Evolutionary conservation across 2,329 filamentous ascomycete species (phyloP).

Genomic region (Hortaea werneckii): DNA sequence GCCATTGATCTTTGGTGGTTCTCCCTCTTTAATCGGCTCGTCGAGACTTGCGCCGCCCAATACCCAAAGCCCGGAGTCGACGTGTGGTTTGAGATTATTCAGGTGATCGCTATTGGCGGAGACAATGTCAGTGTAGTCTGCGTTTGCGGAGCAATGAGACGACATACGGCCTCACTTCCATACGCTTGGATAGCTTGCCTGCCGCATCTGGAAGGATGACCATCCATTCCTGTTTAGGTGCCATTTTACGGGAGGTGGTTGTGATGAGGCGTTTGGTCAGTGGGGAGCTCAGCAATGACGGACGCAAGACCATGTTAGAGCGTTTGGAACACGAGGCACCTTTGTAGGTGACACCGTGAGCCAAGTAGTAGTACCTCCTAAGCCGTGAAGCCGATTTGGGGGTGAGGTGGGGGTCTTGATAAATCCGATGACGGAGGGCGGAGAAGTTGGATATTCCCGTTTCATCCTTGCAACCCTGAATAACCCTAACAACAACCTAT

Average conservation of each 20-base stretch:
- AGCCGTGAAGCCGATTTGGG: too few relatives aligned
- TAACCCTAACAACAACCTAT: too few relatives aligned
- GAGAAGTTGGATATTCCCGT: too few relatives aligned
- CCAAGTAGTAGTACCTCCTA: too few relatives aligned
- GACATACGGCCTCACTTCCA: slow-evolving; percentile 32
- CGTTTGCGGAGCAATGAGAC: neutral
- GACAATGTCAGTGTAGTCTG: neutral
- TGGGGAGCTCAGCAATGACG: neutral
- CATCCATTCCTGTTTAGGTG: slow-evolving; percentile 40
- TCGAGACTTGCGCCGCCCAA: slow-evolving; percentile 62
- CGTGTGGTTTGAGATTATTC: slow-evolving; percentile 40
- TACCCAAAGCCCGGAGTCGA: slow-evolving; percentile 49
- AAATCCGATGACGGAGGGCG: too few relatives aligned
- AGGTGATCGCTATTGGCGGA: slow-evolving; percentile 43
- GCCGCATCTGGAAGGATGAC: slow-evolving; percentile 38
- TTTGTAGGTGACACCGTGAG: too few relatives aligned
- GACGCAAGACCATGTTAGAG: too few relatives aligned
- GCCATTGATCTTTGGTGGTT: slow-evolving; percentile 61
- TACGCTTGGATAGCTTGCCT: slow-evolving; percentile 32
- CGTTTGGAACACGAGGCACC: too few relatives aligned
- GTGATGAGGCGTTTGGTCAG: slow-evolving; percentile 11
- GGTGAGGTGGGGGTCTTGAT: too few relatives aligned
- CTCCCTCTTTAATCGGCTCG: slow-evolving; percentile 51
- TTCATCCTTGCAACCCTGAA: too few relatives aligned
- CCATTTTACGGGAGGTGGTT: slow-evolving; percentile 13